Conservation (phyloP, 768 basidiomycete genomes). For the Boletus eberwhitei region DNA sequence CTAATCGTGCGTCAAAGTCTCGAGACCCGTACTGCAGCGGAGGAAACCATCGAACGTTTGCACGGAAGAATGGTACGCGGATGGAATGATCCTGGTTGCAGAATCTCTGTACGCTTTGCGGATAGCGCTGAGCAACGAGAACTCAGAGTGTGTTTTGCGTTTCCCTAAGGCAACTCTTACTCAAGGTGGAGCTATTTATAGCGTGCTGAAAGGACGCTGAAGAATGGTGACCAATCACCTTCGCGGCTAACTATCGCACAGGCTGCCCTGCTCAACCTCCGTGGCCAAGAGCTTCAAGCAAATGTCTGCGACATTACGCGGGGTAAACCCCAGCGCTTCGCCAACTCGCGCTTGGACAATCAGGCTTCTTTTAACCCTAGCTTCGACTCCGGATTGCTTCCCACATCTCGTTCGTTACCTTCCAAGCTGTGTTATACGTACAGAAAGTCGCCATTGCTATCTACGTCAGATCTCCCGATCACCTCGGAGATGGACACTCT, state of each 20-base stretch:
- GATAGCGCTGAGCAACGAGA: constrained; percentile 78
- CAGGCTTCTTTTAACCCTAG: constrained; percentile 1
- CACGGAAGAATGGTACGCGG: constrained; percentile 81
- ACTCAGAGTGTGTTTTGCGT: constrained; percentile 50
- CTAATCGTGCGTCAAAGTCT: constrained; percentile 41
- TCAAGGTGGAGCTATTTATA: constrained; percentile 26
- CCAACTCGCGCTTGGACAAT: constrained; percentile 3
- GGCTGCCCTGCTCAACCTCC: constrained; percentile 71
- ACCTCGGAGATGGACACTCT: constrained; percentile 40
- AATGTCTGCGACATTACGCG: constrained; percentile 1
- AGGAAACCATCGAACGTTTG: constrained; percentile 72
- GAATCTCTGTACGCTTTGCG: constrained; percentile 78
- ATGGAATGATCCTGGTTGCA: constrained; percentile 70
- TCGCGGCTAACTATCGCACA: constrained; percentile 73
- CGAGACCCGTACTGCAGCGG: constrained; percentile 67
- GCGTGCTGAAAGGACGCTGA: constrained; percentile 58
- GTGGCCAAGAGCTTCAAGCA: constrained; percentile 53
- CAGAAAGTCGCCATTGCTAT: constrained; percentile 14
- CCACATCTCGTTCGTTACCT: constrained; percentile 20
- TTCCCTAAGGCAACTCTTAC: neutral
- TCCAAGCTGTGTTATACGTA: constrained; percentile 18
- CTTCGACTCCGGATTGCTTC: constrained; percentile 3
- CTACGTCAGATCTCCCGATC: constrained; percentile 19
- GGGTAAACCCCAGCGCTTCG: constrained; percentile 8
- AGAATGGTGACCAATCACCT: constrained; percentile 62